These are phyloP conservation scores for Rhizopogon vinicolor DNA, from an alignment of 768 basidiomycete species.

Conservation along the genomic window DNA sequence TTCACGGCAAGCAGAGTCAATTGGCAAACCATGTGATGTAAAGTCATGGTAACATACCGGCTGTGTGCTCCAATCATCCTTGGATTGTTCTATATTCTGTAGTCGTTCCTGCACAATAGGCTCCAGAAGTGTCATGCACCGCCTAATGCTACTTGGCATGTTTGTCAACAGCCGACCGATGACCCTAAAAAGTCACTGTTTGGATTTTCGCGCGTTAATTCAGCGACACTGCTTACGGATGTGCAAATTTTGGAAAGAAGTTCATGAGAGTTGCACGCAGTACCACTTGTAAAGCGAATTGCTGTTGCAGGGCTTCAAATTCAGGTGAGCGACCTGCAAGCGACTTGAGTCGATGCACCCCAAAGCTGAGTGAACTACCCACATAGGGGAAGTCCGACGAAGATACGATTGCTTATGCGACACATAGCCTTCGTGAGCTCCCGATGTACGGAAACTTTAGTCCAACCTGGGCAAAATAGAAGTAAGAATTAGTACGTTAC, in stretches of 20 bases:
- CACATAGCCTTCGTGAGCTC: constrained; percentile 27
- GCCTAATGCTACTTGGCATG: constrained; percentile 24
- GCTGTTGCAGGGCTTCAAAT: constrained; percentile 28
- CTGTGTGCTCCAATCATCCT: constrained; percentile 22
- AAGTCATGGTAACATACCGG: constrained; percentile 23
- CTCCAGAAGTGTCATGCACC: constrained; percentile 24
- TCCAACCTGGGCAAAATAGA: constrained; percentile 22
- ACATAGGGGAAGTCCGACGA: constrained; percentile 37
- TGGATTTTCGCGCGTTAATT: constrained; percentile 7
- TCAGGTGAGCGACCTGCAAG: constrained; percentile 31
- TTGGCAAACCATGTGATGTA: background rate
- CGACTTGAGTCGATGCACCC: constrained; percentile 1
- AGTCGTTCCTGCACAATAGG: constrained; percentile 31
- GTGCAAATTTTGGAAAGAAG: constrained; percentile 28
- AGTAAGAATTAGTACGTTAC: constrained; percentile 7
- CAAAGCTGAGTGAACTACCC: constrained; percentile 6
- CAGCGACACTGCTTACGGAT: constrained; percentile 24
- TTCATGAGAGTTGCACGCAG: constrained; percentile 27
- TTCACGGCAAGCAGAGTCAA: constrained; percentile 8
- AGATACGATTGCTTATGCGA: constrained; percentile 37
- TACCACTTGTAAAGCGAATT: constrained; percentile 31
- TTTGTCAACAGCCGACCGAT: constrained; percentile 29
- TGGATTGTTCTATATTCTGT: constrained; percentile 18
- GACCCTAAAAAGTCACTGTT: constrained; percentile 18
- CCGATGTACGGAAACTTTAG: constrained; percentile 19